Conservation (phyloP, 371 early-diverging fungal genomes). For the Rhizomucor pusillus region DNA sequence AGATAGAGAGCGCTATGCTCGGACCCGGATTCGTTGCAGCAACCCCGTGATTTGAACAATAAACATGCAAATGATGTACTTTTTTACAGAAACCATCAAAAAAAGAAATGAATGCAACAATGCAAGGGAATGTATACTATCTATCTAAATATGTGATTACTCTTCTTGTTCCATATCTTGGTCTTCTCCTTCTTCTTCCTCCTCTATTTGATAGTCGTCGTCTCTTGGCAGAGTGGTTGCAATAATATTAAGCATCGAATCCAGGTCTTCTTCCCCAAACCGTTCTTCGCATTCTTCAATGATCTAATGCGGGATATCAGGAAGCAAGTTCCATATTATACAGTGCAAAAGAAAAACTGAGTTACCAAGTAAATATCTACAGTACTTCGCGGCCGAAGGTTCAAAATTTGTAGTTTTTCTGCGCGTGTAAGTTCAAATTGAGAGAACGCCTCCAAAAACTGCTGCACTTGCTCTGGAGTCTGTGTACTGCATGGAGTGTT, state of each 20-base stretch:
- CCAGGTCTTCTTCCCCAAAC: slow-evolving; percentile 47
- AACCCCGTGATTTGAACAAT: too few relatives aligned
- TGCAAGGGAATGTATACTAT: background rate
- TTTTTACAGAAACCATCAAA: too few relatives aligned
- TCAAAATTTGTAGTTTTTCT: slow-evolving; percentile 63
- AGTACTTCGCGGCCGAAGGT: slow-evolving; percentile 53
- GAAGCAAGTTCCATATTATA: background rate
- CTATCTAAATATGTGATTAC: background rate
- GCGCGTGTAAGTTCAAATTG: slow-evolving; percentile 52
- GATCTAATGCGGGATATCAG: slow-evolving; percentile 32
- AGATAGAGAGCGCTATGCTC: slow-evolving; percentile 3
- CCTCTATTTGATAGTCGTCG: slow-evolving; percentile 37
- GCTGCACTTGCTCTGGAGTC: slow-evolving; percentile 41
- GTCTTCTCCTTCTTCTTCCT: slow-evolving; percentile 28
- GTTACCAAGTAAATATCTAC: slow-evolving; percentile 62
- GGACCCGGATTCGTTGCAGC: too few relatives aligned
- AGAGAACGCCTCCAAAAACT: slow-evolving; percentile 32
- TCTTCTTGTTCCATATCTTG: background rate
- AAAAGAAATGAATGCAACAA: slow-evolving; percentile 2
- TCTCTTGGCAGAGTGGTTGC: slow-evolving; percentile 39
- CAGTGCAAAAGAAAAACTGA: background rate
- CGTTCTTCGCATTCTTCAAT: slow-evolving; percentile 69
- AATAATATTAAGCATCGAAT: slow-evolving; percentile 37
- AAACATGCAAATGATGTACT: too few relatives aligned
- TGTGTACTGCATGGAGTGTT: slow-evolving; percentile 51